Base-by-base conservation (phyloP, 1,284 basidiomycete genomes). In the Abortiporus biennis region DNA sequence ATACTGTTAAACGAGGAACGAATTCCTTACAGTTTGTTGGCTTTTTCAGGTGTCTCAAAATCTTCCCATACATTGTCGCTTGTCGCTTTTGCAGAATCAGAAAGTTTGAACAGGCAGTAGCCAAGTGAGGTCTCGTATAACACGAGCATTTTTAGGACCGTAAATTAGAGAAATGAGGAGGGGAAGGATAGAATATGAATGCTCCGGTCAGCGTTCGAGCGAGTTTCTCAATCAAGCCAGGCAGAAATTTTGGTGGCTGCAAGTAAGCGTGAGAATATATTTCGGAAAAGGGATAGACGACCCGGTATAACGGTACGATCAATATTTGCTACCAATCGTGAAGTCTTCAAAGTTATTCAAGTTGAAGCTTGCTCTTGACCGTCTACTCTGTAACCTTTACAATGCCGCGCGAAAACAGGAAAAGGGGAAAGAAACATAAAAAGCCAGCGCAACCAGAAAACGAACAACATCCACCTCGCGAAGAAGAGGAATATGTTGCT, bases 71-170 rank as follows among this genome's bases (percentile, higher is more conserved):
- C 67, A 66, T 97, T 82, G 48, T 85, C 83, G 53, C 80, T 85
- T 57, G 86, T 79, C 42, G 95, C 74, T 71, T 94, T 96, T 52
- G 86, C 87, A 46, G 90, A 75, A 68, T 95, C 90, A 46, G 86
- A 85, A 52, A 97, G 78, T 67, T 96, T 96, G 82, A 99, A 98
- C 45, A 99, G 86, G 73, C 92, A 94, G 74, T 94, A 98, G 66
- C 95, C 92, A 63, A 92, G 76, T 33, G 88, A 78, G 3, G 88
- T 90, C 69, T 90, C 86, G 67, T 87, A 89, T 50, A 90, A 66
- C 24, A 90, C 86, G 61, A 90, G 72, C 86, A 90, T 89, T 65
- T 68, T 72, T 56, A 36, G 12, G 4, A n/a, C 35, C 22, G 31
- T 9, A n/a, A 25, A 15, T 27, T 52, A 43, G 44, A 42, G 43